A percentile compares a stretch with the other conserved stretches of the same genome.
phyloP scores from a whole-genome alignment of 1,139 yeast species.

The Kurtzmaniella quercitrusa region DNA sequence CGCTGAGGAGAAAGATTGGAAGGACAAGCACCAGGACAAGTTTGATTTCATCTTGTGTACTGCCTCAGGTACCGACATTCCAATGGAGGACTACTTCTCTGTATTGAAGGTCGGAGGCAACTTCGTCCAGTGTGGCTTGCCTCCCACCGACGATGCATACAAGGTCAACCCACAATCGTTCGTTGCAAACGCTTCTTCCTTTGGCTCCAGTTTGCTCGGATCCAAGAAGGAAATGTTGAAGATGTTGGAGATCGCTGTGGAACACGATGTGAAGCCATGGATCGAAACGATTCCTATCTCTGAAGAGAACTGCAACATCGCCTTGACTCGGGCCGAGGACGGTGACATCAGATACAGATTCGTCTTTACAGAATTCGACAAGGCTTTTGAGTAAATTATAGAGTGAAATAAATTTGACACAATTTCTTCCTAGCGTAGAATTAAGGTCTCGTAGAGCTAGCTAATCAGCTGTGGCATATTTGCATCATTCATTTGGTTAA shows the following conservation, averaged over 20 bases:
- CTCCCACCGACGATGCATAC: conserved; percentile 27
- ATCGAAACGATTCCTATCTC: conserved; percentile 38
- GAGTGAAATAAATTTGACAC: too few relatives aligned
- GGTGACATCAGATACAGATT: conserved; percentile 20
- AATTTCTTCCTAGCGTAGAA: too few relatives aligned
- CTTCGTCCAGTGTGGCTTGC: conserved; percentile 54
- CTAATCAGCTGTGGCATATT: too few relatives aligned
- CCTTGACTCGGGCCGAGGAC: conserved; percentile 25
- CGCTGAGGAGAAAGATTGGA: conserved; percentile 34
- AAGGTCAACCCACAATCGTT: conserved; percentile 25
- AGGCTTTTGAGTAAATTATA: conserved; percentile 4
- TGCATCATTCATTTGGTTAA: too few relatives aligned
- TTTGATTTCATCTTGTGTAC: conserved; percentile 49
- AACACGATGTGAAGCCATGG: conserved; percentile 38
- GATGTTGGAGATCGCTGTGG: conserved; percentile 39
- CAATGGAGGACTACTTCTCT: conserved; percentile 26
- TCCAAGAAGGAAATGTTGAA: conserved; percentile 30
- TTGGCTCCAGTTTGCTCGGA: conserved; percentile 35
- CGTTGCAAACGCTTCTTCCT: conserved; percentile 24
- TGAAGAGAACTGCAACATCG: conserved; percentile 25
- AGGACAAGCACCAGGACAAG: conserved; percentile 21
- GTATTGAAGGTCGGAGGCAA: conserved; percentile 40
- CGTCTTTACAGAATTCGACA: conserved; percentile 8
- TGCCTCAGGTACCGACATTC: conserved; percentile 36
- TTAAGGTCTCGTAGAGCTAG: too few relatives aligned